Evolutionary conservation across 768 basidiomycete genomes (phyloP).

Genomic region (Mycena capillaripes): DNA sequence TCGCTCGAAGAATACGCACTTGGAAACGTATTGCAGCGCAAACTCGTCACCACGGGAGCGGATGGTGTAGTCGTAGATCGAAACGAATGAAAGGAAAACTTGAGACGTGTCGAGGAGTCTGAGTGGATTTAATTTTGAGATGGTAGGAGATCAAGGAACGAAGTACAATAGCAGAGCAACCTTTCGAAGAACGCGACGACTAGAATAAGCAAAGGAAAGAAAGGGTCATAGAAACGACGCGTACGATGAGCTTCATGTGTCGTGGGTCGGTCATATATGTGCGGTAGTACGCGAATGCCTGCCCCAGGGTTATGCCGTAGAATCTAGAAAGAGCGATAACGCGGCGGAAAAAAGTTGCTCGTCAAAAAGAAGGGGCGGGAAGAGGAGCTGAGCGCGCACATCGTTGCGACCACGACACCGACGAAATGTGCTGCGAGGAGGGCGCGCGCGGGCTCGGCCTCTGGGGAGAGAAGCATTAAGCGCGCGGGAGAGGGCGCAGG

Average conservation of each 20-base stretch:
- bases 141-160: neutral
- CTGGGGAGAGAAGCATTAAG: no score
- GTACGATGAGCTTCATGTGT: constrained; percentile 49
- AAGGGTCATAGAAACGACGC: constrained; percentile 17
- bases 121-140: constrained; percentile 4
- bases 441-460: constrained; percentile 10
- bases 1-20: neutral
- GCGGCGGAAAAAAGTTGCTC: neutral
- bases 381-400: constrained; percentile 37
- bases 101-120: constrained; percentile 38
- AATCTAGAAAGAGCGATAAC: constrained; percentile 42
- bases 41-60: constrained; percentile 24
- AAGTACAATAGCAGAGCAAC: constrained; percentile 36
- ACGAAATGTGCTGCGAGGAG: constrained; percentile 25
- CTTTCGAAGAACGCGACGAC: constrained; percentile 34
- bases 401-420: constrained; percentile 49
- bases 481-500: constrained; percentile 1
- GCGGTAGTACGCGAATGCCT: constrained; percentile 51
- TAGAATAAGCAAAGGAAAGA: neutral
- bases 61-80: constrained; percentile 34
- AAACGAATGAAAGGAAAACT: constrained; percentile 24
- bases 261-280: constrained; percentile 45
- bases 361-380: neutral
- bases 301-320: constrained; percentile 51
- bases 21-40: constrained; percentile 33